Evolutionary conservation across 192 early-diverging fungal genomes (phyloP).

Genomic region (Linnemannia schmuckeri): DNA sequence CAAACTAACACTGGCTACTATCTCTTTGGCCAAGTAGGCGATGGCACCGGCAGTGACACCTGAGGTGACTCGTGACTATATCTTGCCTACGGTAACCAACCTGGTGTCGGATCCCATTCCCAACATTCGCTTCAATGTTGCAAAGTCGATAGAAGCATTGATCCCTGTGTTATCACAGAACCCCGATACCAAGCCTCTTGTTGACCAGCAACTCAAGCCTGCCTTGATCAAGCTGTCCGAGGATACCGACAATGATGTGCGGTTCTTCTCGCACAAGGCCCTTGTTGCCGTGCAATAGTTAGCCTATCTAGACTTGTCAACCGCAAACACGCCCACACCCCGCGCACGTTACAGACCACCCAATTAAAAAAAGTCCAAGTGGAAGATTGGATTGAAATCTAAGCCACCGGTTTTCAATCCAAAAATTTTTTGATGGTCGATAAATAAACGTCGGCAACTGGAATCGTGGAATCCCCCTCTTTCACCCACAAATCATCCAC

Average conservation of each 20-base stretch:
- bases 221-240: constrained; percentile 85
- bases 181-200: constrained; percentile 69
- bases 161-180: constrained; percentile 80
- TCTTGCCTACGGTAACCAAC: constrained; percentile 89
- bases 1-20: background rate
- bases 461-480: constrained; percentile 26
- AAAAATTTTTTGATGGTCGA: constrained; percentile 26
- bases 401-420: constrained; percentile 33
- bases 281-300: constrained; percentile 42
- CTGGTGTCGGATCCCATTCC: constrained; percentile 95
- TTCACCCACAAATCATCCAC: constrained; percentile 36
- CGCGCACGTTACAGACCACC: too few relatives aligned
- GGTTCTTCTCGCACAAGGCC: constrained; percentile 91
- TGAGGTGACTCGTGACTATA: constrained; percentile 88
- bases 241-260: constrained; percentile 94
- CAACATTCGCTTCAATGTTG: constrained; percentile 99
- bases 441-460: constrained; percentile 24
- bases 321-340: background rate
- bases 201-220: constrained; percentile 82
- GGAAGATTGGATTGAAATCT: background rate
- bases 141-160: constrained; percentile 92
- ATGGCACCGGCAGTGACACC: constrained; percentile 90
- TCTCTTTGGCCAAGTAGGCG: constrained; percentile 63
- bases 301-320: background rate
- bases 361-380: background rate